Percentiles rank a stretch among this genome's conserved stretches.
Conservation (phyloP, 2,329 filamentous ascomycete species). For the Sclerotinia glacialis region DNA sequence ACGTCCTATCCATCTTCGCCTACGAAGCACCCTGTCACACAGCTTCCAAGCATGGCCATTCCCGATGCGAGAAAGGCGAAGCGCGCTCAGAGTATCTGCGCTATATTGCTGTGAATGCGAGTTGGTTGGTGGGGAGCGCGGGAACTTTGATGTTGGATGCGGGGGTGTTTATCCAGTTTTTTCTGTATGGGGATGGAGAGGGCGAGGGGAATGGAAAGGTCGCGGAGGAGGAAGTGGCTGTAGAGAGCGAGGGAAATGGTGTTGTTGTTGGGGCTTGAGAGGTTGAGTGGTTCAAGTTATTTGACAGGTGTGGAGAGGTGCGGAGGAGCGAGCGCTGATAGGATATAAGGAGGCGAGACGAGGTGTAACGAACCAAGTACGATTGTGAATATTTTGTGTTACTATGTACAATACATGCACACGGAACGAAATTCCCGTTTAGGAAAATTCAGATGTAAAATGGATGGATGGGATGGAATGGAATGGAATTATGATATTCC, state of each 20-base stretch:
- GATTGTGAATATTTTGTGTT: background rate
- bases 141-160: slow-evolving; percentile 84
- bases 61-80: slow-evolving; percentile 61
- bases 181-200: slow-evolving; percentile 61
- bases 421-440: background rate
- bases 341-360: background rate
- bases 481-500: background rate
- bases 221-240: slow-evolving; percentile 20
- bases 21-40: slow-evolving; percentile 70
- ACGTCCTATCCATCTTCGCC: slow-evolving; percentile 86
- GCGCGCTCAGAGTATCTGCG: slow-evolving; percentile 54
- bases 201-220: slow-evolving; percentile 18
- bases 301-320: background rate
- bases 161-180: slow-evolving; percentile 87
- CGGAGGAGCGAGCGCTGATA: background rate
- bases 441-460: background rate
- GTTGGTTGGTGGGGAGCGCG: slow-evolving; percentile 85
- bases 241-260: background rate
- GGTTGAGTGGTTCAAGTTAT: too few species aligned
- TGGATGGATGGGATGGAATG: background rate
- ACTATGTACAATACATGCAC: background rate
- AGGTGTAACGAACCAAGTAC: background rate
- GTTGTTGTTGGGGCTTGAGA: background rate
- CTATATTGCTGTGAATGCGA: slow-evolving; percentile 86
- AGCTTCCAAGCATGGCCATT: slow-evolving; percentile 50